Conservation (phyloP, 2,329 filamentous ascomycete genomes). For the Xylariales sp. region DNA sequence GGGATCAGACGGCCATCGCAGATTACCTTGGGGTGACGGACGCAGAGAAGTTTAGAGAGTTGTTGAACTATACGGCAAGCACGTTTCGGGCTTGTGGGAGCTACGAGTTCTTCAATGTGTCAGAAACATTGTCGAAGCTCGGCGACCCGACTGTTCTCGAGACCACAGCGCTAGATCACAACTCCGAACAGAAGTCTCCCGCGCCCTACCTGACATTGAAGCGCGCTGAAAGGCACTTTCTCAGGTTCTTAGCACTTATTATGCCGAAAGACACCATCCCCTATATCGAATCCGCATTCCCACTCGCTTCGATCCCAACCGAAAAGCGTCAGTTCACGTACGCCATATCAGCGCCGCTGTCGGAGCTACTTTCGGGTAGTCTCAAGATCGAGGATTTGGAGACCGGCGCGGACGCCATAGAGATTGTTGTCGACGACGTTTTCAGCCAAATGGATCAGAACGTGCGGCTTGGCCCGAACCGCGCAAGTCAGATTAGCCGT, state of each 20-base stretch:
- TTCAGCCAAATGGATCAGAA: slow-evolving; percentile 12
- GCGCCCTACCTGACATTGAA: slow-evolving; percentile 64
- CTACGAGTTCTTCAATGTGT: slow-evolving; percentile 72
- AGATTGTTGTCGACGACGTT: slow-evolving; percentile 49
- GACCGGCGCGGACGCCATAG: slow-evolving; percentile 63
- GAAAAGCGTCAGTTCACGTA: slow-evolving; percentile 62
- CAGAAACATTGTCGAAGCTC: slow-evolving; percentile 42
- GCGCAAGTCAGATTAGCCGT: slow-evolving; percentile 50
- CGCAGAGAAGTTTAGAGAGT: slow-evolving; percentile 49
- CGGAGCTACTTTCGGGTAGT: slow-evolving; percentile 46
- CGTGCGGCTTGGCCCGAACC: slow-evolving; percentile 17
- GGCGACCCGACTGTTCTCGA: slow-evolving; percentile 13
- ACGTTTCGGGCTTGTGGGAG: slow-evolving; percentile 65
- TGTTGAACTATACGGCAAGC: slow-evolving; percentile 52
- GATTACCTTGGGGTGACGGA: slow-evolving; percentile 55
- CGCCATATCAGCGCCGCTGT: slow-evolving; percentile 58
- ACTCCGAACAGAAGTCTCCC: slow-evolving; percentile 34
- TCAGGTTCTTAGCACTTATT: slow-evolving; percentile 62
- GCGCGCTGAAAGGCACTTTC: slow-evolving; percentile 62
- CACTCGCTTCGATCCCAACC: slow-evolving; percentile 55
- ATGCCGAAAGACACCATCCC: slow-evolving; percentile 50
- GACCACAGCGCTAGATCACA: slow-evolving; percentile 21
- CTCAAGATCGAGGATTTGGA: slow-evolving; percentile 62
- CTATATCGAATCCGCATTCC: slow-evolving; percentile 60
- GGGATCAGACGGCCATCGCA: slow-evolving; percentile 61